A percentile compares a stretch with the other conserved stretches of the same genome.
phyloP scores from a whole-genome alignment of 306 rosid species.

The Dalbergia oliveri region DNA sequence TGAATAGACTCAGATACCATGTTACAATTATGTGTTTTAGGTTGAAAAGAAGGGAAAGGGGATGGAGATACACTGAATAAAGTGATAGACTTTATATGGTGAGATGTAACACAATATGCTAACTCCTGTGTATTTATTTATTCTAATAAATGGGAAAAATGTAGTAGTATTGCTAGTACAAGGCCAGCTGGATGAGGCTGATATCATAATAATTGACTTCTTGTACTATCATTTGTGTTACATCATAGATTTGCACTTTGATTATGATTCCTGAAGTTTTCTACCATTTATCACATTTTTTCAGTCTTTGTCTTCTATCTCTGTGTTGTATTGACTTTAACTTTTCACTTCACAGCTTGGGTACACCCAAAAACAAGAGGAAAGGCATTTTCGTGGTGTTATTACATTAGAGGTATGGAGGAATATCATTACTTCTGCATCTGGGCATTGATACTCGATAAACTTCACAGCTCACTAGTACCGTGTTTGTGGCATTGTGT shows the following conservation, averaged over 20 bases:
- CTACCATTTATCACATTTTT: not conserved
- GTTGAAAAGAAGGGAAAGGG: conserved; percentile 6
- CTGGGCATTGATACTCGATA: not conserved
- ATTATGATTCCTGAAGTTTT: not conserved
- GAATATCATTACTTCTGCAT: conserved; percentile 11
- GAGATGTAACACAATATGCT: not conserved
- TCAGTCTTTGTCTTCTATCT: not conserved
- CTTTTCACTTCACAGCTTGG: conserved; percentile 78
- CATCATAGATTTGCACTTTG: not conserved
- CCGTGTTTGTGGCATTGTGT: not conserved
- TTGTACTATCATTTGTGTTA: not conserved
- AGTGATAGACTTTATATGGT: conserved; percentile 2
- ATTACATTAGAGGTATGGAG: conserved; percentile 86
- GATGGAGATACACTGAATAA: not conserved
- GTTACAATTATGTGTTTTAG: not conserved
- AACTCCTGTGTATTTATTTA: not conserved
- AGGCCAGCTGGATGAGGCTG: not conserved
- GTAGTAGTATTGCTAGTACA: conserved; percentile 7
- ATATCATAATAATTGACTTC: not conserved
- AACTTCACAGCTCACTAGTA: conserved; percentile 1
- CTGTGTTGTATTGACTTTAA: conserved; percentile 34
- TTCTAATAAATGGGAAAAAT: not conserved
- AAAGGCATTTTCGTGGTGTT: conserved; percentile 90
- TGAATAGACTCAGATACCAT: not conserved
- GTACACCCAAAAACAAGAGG: conserved; percentile 95